These are phyloP conservation scores for Linnemannia hyalina DNA, from an alignment of 192 early-diverging fungal genomes.

Conservation along the genomic window DNA sequence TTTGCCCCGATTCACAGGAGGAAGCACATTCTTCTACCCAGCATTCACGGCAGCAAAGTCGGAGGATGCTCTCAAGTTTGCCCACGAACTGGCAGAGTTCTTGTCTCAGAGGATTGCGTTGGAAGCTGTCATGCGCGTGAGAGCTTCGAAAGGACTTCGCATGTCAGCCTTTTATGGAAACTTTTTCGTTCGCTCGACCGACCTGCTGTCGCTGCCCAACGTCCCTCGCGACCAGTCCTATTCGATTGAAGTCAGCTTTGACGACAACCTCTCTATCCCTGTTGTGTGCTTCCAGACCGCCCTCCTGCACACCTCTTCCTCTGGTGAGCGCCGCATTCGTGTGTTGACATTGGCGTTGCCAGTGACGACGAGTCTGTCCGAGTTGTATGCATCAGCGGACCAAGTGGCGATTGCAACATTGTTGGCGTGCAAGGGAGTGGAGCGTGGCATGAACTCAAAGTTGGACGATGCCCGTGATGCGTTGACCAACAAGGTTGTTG, in stretches of 20 bases:
- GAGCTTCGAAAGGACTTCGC: constrained; percentile 89
- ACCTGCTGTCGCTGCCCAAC: constrained; percentile 91
- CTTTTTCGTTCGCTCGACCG: constrained; percentile 96
- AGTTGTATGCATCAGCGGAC: constrained; percentile 87
- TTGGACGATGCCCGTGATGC: constrained; percentile 96
- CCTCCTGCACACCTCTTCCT: constrained; percentile 89
- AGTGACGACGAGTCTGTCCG: constrained; percentile 83
- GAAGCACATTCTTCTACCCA: constrained; percentile 91
- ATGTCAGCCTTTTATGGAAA: constrained; percentile 96
- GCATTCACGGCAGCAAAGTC: constrained; percentile 85
- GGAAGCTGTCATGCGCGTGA: constrained; percentile 94
- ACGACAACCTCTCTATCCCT: constrained; percentile 79
- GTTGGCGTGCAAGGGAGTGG: constrained; percentile 91
- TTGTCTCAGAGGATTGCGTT: constrained; percentile 84
- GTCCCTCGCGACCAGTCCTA: constrained; percentile 94
- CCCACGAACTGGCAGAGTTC: constrained; percentile 84
- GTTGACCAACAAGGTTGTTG: constrained; percentile 85
- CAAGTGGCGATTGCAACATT: constrained; percentile 86
- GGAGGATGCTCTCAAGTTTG: constrained; percentile 88
- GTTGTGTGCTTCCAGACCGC: constrained; percentile 96
- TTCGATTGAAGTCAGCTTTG: constrained; percentile 83
- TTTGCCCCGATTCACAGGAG: constrained; percentile 89
- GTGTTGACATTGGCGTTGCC: constrained; percentile 93
- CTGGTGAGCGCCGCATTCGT: constrained; percentile 91
- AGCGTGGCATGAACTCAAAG: constrained; percentile 85